Evolutionary conservation across 176 grass and related monocot genomes (phyloP), one percentile per base, ranked within the genome.

Genomic region (Typha latifolia): DNA sequence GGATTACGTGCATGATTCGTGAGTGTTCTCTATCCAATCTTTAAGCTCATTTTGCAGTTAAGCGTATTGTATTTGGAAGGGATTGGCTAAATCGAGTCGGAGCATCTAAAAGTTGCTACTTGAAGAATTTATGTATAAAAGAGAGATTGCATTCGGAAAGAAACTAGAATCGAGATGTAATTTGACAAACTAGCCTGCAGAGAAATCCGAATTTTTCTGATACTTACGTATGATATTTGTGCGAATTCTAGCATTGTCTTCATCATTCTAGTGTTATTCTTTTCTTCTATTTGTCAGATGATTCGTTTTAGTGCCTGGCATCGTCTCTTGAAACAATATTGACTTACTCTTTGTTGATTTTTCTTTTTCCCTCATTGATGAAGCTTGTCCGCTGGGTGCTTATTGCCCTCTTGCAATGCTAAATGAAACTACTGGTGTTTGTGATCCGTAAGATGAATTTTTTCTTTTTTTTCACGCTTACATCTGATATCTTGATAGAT

Each of bases 341-440:
- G 14, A 24, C 26, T 16, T 14, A 20, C 66, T 18, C 20, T 68
- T 62, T 72, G 76, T 47, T 49, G 31, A 62, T n/a, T n/a, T n/a
- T 32, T 32, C 32, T 62, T 52, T 66, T 43, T 37, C 8, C 10
- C 13, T 79, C 27, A 1, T 27, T 77, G 66, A 26, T 65, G 12
- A 84, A 90, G 87, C 87, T 78, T 90, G 87, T 69, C 87, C 87
- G n/a, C 83, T 90, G 80, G 87, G 87, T 63, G 87, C 87, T 75
- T 90, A 86, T 68, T 90, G 87, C 68, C 87, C 87, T 51, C 74
- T 80, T 66, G 87, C 77, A 27, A 81, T 55, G 52, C 55, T 80
- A 43, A 86, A 90, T 66, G 20, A 68, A 1, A 81, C 77, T 56
- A 86, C 80, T 12, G 84, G 75, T 32, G 69, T 83, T 81, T 86